Percentiles rank a stretch among this genome's conserved stretches.
Evolutionary conservation across 352 stramenopile genomes (phyloP).

Genomic region (Phytophthora meadii): DNA sequence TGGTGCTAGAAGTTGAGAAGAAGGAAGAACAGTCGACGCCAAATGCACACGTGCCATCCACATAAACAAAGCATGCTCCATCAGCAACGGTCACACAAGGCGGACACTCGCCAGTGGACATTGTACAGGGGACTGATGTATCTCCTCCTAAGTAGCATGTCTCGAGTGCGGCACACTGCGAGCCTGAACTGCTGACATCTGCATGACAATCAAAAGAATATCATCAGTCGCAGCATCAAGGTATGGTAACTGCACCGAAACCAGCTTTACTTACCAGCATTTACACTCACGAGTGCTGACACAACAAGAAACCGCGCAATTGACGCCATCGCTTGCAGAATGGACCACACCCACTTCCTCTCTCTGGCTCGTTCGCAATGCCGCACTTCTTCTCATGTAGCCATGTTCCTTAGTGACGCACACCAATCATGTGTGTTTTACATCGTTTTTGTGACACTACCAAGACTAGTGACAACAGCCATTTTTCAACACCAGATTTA

Average conservation of each 20-base stretch:
- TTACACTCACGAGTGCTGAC: neutral
- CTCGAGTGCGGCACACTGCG: conserved; percentile 8
- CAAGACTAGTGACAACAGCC: neutral
- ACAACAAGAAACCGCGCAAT: neutral
- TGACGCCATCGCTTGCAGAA: neutral
- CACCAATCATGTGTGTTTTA: neutral
- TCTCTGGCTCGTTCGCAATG: neutral
- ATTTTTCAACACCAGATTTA: neutral
- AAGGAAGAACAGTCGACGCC: conserved; percentile 35
- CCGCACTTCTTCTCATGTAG: neutral
- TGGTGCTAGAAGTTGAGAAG: conserved; percentile 6
- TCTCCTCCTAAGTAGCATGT: conserved; percentile 41
- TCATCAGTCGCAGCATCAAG: neutral
- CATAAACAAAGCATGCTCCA: conserved; percentile 35
- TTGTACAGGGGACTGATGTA: conserved; percentile 22
- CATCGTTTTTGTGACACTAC: neutral
- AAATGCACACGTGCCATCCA: conserved; percentile 34
- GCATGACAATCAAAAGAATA: neutral
- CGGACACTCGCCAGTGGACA: conserved; percentile 37
- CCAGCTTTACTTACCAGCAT: neutral
- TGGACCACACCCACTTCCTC: neutral
- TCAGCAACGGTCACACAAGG: conserved; percentile 43
- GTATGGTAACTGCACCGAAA: neutral
- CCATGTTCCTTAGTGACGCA: conserved; percentile 1
- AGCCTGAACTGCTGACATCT: neutral